phyloP scores from a whole-genome alignment of 2,329 filamentous ascomycete genomes.

The Lachnellula arida region DNA sequence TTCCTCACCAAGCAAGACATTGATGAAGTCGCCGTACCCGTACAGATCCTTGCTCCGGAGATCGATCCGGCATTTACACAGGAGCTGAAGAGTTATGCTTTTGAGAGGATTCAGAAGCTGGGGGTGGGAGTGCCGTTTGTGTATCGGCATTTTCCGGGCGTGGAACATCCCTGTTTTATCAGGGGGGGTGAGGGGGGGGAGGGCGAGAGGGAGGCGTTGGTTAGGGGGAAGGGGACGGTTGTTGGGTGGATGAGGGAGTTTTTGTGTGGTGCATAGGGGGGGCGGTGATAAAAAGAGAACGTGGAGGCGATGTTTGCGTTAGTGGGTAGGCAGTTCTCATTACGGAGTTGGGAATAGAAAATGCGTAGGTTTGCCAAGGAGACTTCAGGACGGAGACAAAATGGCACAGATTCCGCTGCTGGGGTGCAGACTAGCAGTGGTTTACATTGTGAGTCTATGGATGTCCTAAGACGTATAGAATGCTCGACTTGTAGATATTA shows the following conservation, averaged over 20 bases:
- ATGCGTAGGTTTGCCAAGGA: too few relatives aligned
- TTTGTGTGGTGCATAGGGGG: background rate
- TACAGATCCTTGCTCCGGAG: slow-evolving; percentile 50
- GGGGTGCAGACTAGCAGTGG: too few relatives aligned
- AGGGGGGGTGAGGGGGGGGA: slow-evolving; percentile 38
- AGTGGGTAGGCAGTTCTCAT: too few relatives aligned
- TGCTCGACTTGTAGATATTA: too few relatives aligned
- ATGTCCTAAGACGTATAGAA: too few relatives aligned
- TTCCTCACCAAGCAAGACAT: slow-evolving; percentile 43
- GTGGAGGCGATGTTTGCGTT: too few relatives aligned
- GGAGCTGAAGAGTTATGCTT: slow-evolving; percentile 43
- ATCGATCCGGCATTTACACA: slow-evolving; percentile 38
- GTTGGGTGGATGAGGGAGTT: slow-evolving; percentile 40
- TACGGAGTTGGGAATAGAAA: too few relatives aligned
- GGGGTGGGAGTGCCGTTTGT: slow-evolving; percentile 41
- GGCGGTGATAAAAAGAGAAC: too few relatives aligned
- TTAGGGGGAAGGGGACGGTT: slow-evolving; percentile 43
- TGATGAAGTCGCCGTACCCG: slow-evolving; percentile 40
- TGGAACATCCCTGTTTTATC: slow-evolving; percentile 42
- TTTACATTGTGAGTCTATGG: too few relatives aligned
- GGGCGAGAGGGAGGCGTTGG: slow-evolving; percentile 42
- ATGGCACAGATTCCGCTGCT: too few relatives aligned
- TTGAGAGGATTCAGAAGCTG: slow-evolving; percentile 35
- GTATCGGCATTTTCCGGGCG: slow-evolving; percentile 47
- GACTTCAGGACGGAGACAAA: too few relatives aligned